phyloP scores from a whole-genome alignment of 2,329 filamentous ascomycete genomes.

The Malbranchea zuffiana region DNA sequence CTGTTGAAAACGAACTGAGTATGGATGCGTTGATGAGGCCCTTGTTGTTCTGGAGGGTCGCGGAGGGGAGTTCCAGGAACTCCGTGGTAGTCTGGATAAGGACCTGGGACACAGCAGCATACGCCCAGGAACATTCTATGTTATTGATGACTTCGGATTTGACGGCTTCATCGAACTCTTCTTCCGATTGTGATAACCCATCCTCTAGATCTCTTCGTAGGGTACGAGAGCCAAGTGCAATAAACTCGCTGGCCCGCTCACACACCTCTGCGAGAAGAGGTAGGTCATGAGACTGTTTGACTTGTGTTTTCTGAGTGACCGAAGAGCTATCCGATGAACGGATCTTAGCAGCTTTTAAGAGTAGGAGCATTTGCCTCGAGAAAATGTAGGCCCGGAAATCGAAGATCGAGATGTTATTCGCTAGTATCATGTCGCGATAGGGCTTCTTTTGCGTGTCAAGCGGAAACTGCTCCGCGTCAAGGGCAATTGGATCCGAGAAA shows the following conservation, averaged over 20 bases:
- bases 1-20: slow-evolving; percentile 15
- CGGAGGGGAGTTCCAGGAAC: slow-evolving; percentile 27
- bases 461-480: slow-evolving; percentile 28
- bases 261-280: slow-evolving; percentile 77
- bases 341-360: slow-evolving; percentile 68
- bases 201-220: slow-evolving; percentile 66
- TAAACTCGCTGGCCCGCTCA: slow-evolving; percentile 69
- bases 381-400: slow-evolving; percentile 95
- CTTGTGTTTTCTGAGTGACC: slow-evolving; percentile 37
- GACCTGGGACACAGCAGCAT: slow-evolving; percentile 35
- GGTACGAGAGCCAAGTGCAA: slow-evolving; percentile 66
- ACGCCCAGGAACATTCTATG: slow-evolving; percentile 38
- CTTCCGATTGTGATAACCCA: slow-evolving; percentile 41
- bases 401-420: slow-evolving; percentile 90
- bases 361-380: slow-evolving; percentile 69
- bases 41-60: slow-evolving; percentile 25
- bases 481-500: slow-evolving; percentile 17
- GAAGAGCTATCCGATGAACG: slow-evolving; percentile 24
- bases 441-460: slow-evolving; percentile 56
- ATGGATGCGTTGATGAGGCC: slow-evolving; percentile 18
- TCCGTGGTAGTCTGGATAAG: slow-evolving; percentile 32
- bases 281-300: slow-evolving; percentile 61
- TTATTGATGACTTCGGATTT: slow-evolving; percentile 32
- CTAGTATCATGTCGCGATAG: slow-evolving; percentile 83
- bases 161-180: slow-evolving; percentile 21